These are phyloP conservation scores for Aphanomyces stellatus DNA, from an alignment of 352 stramenopile genomes.

Conservation along the genomic window DNA sequence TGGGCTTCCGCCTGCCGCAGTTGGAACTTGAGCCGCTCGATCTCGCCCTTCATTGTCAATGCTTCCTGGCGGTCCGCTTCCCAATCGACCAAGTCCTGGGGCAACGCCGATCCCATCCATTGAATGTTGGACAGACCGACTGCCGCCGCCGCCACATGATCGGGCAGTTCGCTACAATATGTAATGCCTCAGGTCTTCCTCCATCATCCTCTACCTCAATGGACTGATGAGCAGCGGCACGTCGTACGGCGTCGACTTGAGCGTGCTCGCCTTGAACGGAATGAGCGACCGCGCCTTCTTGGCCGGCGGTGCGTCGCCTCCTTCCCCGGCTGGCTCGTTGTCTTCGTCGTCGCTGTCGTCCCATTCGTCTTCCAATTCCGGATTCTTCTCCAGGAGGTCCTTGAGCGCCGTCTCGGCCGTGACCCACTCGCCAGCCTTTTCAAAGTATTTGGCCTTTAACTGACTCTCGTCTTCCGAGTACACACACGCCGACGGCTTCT, in stretches of 20 bases:
- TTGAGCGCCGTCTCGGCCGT: slow-evolving; percentile 4
- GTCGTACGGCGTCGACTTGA: slow-evolving; percentile 58
- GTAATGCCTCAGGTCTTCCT: background rate
- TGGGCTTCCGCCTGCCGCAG: slow-evolving; percentile 62
- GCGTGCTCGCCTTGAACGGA: slow-evolving; percentile 54
- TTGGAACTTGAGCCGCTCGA: slow-evolving; percentile 65
- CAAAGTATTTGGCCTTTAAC: slow-evolving; percentile 12
- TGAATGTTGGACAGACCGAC: slow-evolving; percentile 30
- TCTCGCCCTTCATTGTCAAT: slow-evolving; percentile 72
- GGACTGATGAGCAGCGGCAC: slow-evolving; percentile 57
- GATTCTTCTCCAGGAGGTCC: slow-evolving; percentile 13
- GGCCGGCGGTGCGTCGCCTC: background rate
- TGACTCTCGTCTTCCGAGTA: background rate
- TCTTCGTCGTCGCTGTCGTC: slow-evolving; percentile 5
- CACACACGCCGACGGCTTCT: background rate
- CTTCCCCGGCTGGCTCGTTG: slow-evolving; percentile 17
- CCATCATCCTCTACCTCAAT: slow-evolving; percentile 17
- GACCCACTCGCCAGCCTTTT: slow-evolving; percentile 16
- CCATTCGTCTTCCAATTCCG: slow-evolving; percentile 4
- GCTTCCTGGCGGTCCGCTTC: slow-evolving; percentile 62
- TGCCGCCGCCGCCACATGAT: slow-evolving; percentile 54
- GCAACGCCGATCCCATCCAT: slow-evolving; percentile 62
- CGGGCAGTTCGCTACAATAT: slow-evolving; percentile 40
- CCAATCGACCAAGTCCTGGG: slow-evolving; percentile 64
- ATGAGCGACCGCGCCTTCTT: slow-evolving; percentile 34